Evolutionary conservation across 306 rosid genomes (phyloP).

Genomic region (Fagus crenata): DNA sequence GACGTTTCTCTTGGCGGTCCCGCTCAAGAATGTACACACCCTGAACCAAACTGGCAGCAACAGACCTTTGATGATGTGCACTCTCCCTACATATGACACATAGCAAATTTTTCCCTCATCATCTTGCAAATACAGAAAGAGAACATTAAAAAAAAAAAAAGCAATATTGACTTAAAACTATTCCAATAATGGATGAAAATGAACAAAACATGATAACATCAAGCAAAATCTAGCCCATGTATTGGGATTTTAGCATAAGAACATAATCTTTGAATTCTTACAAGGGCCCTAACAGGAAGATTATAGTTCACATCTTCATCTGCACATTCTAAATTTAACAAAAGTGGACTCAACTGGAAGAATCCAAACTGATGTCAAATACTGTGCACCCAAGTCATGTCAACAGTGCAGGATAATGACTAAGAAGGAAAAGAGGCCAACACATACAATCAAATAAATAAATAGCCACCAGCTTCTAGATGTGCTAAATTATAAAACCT

Average conservation of each 20-base stretch:
- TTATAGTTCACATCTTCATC: too few species aligned
- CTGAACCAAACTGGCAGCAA: slow-evolving; percentile 91
- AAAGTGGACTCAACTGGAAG: too few species aligned
- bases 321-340: too few species aligned
- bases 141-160: not conserved
- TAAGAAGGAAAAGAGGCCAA: not conserved
- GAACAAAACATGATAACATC: not conserved
- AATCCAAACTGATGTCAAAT: too few species aligned
- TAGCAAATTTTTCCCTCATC: slow-evolving; percentile 12
- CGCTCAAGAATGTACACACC: slow-evolving; percentile 80
- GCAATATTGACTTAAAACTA: not conserved
- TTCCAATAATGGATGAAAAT: not conserved
- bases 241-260: not conserved
- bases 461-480: not conserved
- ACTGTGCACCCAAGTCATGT: not conserved
- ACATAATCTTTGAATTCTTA: not conserved
- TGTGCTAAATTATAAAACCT: not conserved
- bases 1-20: slow-evolving; percentile 69
- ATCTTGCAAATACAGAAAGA: slow-evolving; percentile 3
- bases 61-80: slow-evolving; percentile 62
- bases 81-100: slow-evolving; percentile 55
- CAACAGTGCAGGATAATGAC: not conserved
- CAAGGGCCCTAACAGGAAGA: not conserved
- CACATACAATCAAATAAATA: not conserved
- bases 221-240: not conserved